A percentile compares a stretch with the other conserved stretches of the same genome.
These are phyloP conservation scores for Boechera stricta DNA, from an alignment of 345 rosid genomes.

Conservation along the genomic window DNA sequence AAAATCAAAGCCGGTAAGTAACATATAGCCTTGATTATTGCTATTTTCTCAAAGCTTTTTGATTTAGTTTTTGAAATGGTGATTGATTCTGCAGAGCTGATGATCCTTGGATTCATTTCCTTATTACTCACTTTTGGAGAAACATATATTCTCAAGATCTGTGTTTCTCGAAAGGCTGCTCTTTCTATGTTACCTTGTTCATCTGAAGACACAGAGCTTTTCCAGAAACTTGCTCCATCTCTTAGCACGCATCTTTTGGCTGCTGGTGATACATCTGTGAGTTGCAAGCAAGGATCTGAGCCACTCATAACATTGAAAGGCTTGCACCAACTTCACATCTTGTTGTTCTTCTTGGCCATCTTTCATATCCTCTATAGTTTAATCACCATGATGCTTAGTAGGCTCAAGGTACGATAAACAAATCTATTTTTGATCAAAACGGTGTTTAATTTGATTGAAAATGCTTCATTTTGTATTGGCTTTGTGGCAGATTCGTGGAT, in stretches of 20 bases:
- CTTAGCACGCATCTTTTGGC: constrained; percentile 56
- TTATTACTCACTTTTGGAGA: constrained; percentile 82
- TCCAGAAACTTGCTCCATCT: constrained; percentile 51
- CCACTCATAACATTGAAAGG: constrained; percentile 75
- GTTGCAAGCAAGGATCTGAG: constrained; percentile 57
- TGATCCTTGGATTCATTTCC: constrained; percentile 93
- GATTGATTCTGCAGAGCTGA: constrained; percentile 67
- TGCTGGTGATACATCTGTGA: constrained; percentile 42
- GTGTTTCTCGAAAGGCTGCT: constrained; percentile 65
- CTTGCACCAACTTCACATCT: constrained; percentile 86
- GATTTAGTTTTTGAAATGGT: not conserved
- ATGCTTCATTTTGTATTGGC: constrained; percentile 4
- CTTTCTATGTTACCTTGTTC: constrained; percentile 81
- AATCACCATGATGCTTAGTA: constrained; percentile 83
- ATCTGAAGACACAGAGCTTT: not conserved
- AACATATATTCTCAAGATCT: constrained; percentile 63
- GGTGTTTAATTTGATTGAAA: not conserved
- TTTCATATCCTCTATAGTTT: constrained; percentile 74
- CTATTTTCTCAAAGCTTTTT: not conserved
- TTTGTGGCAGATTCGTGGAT: constrained; percentile 69
- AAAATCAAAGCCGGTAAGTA: constrained; percentile 79
- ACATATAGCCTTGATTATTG: not conserved
- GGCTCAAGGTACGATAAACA: constrained; percentile 64
- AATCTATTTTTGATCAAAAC: not conserved
- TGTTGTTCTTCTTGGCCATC: constrained; percentile 86